phyloP scores from a whole-genome alignment of 345 rosid species.

The Eucalyptus caleyi region DNA sequence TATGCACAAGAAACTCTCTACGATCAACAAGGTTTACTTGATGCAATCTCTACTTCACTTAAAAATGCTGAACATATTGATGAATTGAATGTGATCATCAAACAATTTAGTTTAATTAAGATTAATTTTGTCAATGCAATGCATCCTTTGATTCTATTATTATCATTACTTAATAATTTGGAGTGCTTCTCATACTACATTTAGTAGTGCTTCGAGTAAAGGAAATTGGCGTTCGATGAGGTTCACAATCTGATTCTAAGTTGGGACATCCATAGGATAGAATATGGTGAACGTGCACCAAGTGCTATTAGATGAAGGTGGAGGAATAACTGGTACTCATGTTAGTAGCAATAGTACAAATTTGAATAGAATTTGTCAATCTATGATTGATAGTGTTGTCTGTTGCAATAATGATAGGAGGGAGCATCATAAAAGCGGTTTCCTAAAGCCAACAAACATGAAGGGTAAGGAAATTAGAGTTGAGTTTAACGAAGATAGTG shows the following conservation, averaged over 20 bases:
- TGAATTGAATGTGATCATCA: neutral
- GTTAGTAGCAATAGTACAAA: neutral
- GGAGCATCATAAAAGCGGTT: neutral
- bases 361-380: neutral
- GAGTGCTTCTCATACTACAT: neutral
- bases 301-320: neutral
- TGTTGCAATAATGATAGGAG: neutral
- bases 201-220: neutral
- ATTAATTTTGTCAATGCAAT: neutral
- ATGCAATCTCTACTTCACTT: neutral
- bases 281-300: neutral
- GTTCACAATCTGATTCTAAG: neutral
- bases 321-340: neutral
- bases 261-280: neutral
- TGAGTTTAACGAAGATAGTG: neutral
- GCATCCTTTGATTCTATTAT: neutral
- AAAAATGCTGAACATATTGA: neutral
- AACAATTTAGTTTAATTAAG: neutral
- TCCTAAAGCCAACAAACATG: neutral
- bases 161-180: neutral
- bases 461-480: neutral
- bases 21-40: neutral
- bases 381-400: neutral
- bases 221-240: neutral
- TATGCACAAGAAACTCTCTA: neutral